These are phyloP conservation scores for Pyrenopolyporus hunteri DNA, from an alignment of 495 filamentous ascomycete genomes.

Conservation along the genomic window DNA sequence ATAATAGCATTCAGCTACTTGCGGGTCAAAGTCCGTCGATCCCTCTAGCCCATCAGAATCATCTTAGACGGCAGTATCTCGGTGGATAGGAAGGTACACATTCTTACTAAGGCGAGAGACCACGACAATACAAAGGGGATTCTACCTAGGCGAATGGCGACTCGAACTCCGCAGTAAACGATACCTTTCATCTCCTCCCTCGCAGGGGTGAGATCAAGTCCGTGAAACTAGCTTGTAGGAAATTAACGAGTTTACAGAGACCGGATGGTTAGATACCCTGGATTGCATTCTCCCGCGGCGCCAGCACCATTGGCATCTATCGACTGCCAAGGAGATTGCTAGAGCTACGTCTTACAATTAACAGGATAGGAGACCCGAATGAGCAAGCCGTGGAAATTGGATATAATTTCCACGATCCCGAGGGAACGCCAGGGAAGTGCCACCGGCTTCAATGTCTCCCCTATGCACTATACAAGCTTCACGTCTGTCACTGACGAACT, in stretches of 20 bases:
- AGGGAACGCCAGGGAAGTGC: slow-evolving; percentile 1
- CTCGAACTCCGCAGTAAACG: not conserved
- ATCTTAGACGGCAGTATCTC: not conserved
- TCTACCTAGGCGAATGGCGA: not conserved
- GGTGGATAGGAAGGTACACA: slow-evolving; percentile 1
- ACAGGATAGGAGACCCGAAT: slow-evolving; percentile 8
- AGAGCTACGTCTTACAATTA: not conserved
- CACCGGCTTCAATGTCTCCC: slow-evolving; percentile 1
- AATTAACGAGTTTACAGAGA: not conserved
- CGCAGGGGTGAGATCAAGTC: not conserved
- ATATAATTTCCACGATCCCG: slow-evolving; percentile 2
- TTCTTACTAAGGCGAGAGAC: not conserved
- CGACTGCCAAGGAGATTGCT: not conserved
- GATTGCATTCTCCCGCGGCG: not conserved
- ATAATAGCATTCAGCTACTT: not conserved
- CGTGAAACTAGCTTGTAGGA: not conserved
- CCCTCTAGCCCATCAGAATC: not conserved
- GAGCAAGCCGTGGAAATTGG: not conserved
- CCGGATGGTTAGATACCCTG: not conserved
- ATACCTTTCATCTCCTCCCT: not conserved
- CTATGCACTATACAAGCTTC: not conserved
- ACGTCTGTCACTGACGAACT: not conserved
- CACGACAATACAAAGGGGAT: not conserved
- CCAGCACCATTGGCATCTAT: slow-evolving; percentile 3
- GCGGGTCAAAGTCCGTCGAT: not conserved